Evolutionary conservation across 2,329 filamentous ascomycete species (phyloP).

Genomic region (Mycogone perniciosa): DNA sequence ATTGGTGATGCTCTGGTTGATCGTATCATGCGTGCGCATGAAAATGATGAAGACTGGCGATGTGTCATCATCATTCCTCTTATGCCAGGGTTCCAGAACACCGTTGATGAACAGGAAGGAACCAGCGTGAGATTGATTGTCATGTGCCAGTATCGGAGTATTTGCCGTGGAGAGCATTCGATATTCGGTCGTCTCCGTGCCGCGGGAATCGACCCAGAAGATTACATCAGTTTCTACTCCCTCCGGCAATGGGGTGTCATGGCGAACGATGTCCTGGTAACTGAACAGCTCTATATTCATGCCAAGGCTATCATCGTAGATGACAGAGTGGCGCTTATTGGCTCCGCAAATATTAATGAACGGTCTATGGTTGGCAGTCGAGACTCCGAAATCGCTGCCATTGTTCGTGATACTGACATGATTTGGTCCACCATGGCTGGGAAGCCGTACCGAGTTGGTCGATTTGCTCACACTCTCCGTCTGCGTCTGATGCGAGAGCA

Average conservation of each 20-base stretch:
- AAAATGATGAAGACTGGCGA: slow-evolving; percentile 83
- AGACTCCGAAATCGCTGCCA: slow-evolving; percentile 85
- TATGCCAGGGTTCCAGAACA: slow-evolving; percentile 98
- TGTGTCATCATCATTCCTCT: slow-evolving; percentile 86
- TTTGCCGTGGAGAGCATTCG: slow-evolving; percentile 84
- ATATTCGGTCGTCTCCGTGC: slow-evolving; percentile 83
- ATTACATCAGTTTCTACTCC: slow-evolving; percentile 94
- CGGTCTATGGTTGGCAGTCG: slow-evolving; percentile 87
- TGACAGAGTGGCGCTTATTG: slow-evolving; percentile 87
- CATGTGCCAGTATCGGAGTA: slow-evolving; percentile 94
- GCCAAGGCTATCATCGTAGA: slow-evolving; percentile 96
- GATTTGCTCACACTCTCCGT: slow-evolving; percentile 87
- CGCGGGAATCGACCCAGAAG: slow-evolving; percentile 80
- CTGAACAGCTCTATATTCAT: slow-evolving; percentile 96
- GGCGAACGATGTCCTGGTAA: slow-evolving; percentile 76
- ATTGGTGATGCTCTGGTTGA: slow-evolving; percentile 94
- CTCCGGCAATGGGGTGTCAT: slow-evolving; percentile 89
- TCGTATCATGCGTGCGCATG: slow-evolving; percentile 76
- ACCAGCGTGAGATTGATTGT: slow-evolving; percentile 93
- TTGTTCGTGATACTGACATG: slow-evolving; percentile 91
- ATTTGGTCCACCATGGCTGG: slow-evolving; percentile 88
- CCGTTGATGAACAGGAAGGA: slow-evolving; percentile 87
- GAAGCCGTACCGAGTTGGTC: slow-evolving; percentile 79
- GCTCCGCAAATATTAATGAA: slow-evolving; percentile 98
- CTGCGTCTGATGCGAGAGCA: slow-evolving; percentile 96